These are phyloP conservation scores for Myxozyma mucilagina DNA, from an alignment of 805 yeast genomes.

Conservation along the genomic window DNA sequence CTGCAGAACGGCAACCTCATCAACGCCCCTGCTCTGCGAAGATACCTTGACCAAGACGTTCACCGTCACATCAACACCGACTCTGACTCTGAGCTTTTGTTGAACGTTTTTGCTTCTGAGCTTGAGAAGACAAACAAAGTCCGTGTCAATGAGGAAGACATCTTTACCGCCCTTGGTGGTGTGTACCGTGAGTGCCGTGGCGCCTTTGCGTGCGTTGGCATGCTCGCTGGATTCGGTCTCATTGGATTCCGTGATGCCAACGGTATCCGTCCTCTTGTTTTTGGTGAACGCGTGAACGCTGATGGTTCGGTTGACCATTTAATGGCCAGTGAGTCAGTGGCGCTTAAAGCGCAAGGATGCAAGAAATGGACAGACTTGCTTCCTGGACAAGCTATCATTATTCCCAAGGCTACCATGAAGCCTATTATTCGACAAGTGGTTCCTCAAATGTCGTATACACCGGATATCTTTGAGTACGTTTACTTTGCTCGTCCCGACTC, in stretches of 20 bases:
- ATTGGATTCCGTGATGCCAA: conserved; percentile 97
- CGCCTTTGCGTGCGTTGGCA: conserved; percentile 94
- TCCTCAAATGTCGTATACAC: conserved; percentile 74
- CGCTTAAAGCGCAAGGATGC: conserved; percentile 87
- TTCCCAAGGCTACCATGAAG: conserved; percentile 68
- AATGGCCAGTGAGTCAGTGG: conserved; percentile 95
- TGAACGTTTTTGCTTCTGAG: conserved; percentile 89
- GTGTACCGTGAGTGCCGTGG: conserved; percentile 83
- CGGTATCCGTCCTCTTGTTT: conserved; percentile 88
- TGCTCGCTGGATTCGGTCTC: conserved; percentile 89
- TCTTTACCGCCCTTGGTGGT: conserved; percentile 78
- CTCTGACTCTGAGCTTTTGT: conserved; percentile 86
- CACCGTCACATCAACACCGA: conserved; percentile 96
- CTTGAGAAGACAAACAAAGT: conserved; percentile 88
- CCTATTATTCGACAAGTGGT: conserved; percentile 89
- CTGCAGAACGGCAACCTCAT: conserved; percentile 77
- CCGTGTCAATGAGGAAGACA: conserved; percentile 87
- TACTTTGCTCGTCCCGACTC: conserved; percentile 98
- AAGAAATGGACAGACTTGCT: conserved; percentile 72
- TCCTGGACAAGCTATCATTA: conserved; percentile 97
- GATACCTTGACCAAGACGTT: conserved; percentile 85
- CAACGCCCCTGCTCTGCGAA: conserved; percentile 73
- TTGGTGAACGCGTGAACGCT: conserved; percentile 73
- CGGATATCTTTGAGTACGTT: conserved; percentile 95
- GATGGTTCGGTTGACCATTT: conserved; percentile 82